These are phyloP conservation scores for Spizellomyces sp. DNA, from an alignment of 192 early-diverging fungal species.

Conservation along the genomic window DNA sequence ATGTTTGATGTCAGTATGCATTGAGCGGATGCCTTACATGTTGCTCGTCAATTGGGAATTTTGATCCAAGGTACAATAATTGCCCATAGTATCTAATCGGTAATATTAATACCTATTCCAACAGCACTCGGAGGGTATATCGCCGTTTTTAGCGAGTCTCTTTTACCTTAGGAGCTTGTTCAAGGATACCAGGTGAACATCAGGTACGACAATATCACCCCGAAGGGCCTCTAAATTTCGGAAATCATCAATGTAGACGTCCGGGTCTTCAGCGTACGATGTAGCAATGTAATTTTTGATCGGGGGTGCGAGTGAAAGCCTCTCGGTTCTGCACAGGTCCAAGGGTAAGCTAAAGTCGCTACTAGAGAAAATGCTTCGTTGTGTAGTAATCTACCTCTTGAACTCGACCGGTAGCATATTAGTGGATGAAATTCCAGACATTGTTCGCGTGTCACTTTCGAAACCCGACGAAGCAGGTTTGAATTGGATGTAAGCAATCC, in stretches of 20 bases:
- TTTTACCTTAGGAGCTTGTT: constrained; percentile 67
- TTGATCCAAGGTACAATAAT: constrained; percentile 77
- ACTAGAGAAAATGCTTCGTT: neutral
- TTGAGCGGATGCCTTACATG: constrained; percentile 16
- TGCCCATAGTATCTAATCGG: constrained; percentile 79
- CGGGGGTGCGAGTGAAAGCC: constrained; percentile 57
- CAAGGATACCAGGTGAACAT: constrained; percentile 65
- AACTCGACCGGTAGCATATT: constrained; percentile 62
- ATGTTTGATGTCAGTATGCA: too few relatives aligned
- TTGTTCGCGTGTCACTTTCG: neutral
- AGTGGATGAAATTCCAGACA: constrained; percentile 31
- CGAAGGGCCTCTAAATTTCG: constrained; percentile 76
- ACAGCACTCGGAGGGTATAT: neutral
- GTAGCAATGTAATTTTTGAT: constrained; percentile 73
- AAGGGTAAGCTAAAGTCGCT: neutral
- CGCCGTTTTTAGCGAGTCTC: neutral
- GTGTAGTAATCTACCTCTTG: constrained; percentile 36
- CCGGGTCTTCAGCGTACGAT: constrained; percentile 83
- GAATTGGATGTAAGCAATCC: too few relatives aligned
- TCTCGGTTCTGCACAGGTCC: constrained; percentile 40
- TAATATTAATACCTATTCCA: neutral
- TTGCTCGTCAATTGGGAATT: constrained; percentile 86
- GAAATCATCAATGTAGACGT: constrained; percentile 85
- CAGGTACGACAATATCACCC: constrained; percentile 65
- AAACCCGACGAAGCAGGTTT: too few relatives aligned